phyloP scores from a whole-genome alignment of 129 eudicot genomes.

The Logfia minima region DNA sequence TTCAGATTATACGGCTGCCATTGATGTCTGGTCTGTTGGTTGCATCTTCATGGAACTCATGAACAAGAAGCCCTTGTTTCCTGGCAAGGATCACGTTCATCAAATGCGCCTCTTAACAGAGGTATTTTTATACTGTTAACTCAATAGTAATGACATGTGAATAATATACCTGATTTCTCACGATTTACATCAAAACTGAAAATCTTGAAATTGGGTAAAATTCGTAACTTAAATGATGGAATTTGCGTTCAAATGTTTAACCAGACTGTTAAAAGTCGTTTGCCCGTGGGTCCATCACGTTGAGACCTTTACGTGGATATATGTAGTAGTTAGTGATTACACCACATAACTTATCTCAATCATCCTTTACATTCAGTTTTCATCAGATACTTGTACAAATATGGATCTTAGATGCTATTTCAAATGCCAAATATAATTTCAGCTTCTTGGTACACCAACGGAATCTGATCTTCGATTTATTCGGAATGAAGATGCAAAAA shows the following conservation, averaged over 20 bases:
- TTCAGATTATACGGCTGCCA: constrained; percentile 76
- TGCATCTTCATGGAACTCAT: constrained; percentile 91
- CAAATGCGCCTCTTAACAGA: constrained; percentile 83
- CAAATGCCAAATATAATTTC: constrained; percentile 3
- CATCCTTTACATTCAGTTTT: not conserved
- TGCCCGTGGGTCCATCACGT: not conserved
- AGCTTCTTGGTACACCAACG: constrained; percentile 85
- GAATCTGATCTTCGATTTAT: constrained; percentile 74
- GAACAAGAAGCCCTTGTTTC: constrained; percentile 78
- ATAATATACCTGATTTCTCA: not conserved
- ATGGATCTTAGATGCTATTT: constrained; percentile 1
- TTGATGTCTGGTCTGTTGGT: constrained; percentile 93
- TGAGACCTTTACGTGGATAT: too few relatives aligned
- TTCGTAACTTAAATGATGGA: not conserved
- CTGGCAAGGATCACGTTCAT: constrained; percentile 85
- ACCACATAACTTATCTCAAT: not conserved
- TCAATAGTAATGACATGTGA: not conserved
- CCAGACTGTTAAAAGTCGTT: not conserved
- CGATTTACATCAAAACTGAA: not conserved
- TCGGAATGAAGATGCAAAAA: constrained; percentile 75
- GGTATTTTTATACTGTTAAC: constrained; percentile 36
- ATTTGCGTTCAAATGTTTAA: not conserved
- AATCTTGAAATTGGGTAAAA: too few relatives aligned
- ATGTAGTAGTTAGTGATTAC: not conserved
- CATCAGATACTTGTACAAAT: not conserved